Evolutionary conservation across 768 basidiomycete species (phyloP).

Genomic region (Mycena alexandri): DNA sequence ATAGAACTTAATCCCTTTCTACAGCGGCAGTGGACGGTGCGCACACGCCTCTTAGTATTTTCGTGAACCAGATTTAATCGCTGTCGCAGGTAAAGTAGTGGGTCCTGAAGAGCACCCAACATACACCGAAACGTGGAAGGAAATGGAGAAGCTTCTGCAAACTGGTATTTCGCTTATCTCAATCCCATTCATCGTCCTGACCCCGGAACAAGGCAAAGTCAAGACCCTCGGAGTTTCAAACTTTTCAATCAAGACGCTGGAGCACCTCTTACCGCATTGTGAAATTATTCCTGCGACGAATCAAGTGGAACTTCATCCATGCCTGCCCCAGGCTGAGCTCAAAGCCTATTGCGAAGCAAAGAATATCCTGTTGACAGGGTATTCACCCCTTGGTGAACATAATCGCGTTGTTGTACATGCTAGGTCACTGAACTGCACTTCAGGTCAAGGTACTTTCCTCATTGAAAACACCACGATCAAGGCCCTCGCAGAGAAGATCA

Average conservation of each 20-base stretch:
- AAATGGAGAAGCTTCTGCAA: constrained; percentile 48
- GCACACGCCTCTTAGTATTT: no score
- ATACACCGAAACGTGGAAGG: constrained; percentile 46
- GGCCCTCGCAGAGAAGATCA: constrained; percentile 50
- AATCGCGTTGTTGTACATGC: no score
- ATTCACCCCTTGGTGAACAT: constrained; percentile 32
- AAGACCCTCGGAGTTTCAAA: constrained; percentile 70
- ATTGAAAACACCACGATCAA: constrained; percentile 50
- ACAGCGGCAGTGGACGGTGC: constrained; percentile 18
- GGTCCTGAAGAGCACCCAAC: constrained; percentile 44
- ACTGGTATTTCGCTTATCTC: constrained; percentile 37
- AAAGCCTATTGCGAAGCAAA: constrained; percentile 61
- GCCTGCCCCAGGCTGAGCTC: constrained; percentile 64
- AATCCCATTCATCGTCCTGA: constrained; percentile 33
- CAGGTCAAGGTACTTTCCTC: constrained; percentile 44
- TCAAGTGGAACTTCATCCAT: constrained; percentile 71
- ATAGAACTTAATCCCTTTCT: no score
- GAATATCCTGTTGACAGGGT: constrained; percentile 59
- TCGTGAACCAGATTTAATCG: neutral
- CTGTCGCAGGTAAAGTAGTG: constrained; percentile 20
- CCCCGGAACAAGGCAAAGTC: constrained; percentile 50
- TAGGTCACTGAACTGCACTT: neutral
- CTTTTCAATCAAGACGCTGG: constrained; percentile 62
- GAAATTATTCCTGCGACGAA: constrained; percentile 66
- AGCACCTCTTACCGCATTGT: constrained; percentile 56